A percentile compares a stretch with the other conserved stretches of the same genome.
These are phyloP conservation scores for Yamadazyma philogaea DNA, from an alignment of 805 yeast species.

Conservation along the genomic window DNA sequence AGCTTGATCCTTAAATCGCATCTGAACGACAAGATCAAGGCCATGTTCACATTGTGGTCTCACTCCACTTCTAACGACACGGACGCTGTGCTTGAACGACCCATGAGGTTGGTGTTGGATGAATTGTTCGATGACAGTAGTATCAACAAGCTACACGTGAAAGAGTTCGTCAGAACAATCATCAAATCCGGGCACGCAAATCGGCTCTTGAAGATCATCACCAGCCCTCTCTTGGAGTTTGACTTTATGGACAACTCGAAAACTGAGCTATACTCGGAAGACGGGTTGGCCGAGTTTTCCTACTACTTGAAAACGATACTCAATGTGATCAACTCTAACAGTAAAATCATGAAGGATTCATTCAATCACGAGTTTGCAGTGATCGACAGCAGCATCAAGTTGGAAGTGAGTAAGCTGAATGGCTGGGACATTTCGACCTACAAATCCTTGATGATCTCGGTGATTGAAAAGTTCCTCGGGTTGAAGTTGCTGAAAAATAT, in stretches of 20 bases:
- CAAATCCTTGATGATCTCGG: slow-evolving; percentile 50
- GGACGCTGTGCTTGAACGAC: slow-evolving; percentile 53
- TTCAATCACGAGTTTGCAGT: slow-evolving; percentile 60
- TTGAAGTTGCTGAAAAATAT: slow-evolving; percentile 19
- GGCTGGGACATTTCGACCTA: slow-evolving; percentile 58
- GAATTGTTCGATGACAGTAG: slow-evolving; percentile 38
- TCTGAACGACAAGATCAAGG: slow-evolving; percentile 40
- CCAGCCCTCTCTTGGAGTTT: slow-evolving; percentile 50
- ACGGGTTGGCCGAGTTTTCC: slow-evolving; percentile 61
- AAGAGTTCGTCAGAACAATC: slow-evolving; percentile 14
- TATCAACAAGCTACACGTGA: slow-evolving; percentile 10
- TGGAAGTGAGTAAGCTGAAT: slow-evolving; percentile 40
- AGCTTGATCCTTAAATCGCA: slow-evolving; percentile 46
- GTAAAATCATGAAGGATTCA: slow-evolving; percentile 40
- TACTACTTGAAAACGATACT: slow-evolving; percentile 57
- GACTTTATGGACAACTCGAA: slow-evolving; percentile 30
- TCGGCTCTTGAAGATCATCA: slow-evolving; percentile 56
- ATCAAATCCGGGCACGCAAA: slow-evolving; percentile 52
- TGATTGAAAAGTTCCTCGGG: slow-evolving; percentile 46
- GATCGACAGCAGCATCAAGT: slow-evolving; percentile 44
- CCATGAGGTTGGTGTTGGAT: slow-evolving; percentile 67
- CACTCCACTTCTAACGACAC: slow-evolving; percentile 57
- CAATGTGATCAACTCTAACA: slow-evolving; percentile 49
- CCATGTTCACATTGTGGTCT: slow-evolving; percentile 70
- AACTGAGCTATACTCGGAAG: slow-evolving; percentile 33